These are phyloP conservation scores for Colletotrichum brevisporum DNA, from an alignment of 2,329 filamentous ascomycete genomes.

Conservation along the genomic window DNA sequence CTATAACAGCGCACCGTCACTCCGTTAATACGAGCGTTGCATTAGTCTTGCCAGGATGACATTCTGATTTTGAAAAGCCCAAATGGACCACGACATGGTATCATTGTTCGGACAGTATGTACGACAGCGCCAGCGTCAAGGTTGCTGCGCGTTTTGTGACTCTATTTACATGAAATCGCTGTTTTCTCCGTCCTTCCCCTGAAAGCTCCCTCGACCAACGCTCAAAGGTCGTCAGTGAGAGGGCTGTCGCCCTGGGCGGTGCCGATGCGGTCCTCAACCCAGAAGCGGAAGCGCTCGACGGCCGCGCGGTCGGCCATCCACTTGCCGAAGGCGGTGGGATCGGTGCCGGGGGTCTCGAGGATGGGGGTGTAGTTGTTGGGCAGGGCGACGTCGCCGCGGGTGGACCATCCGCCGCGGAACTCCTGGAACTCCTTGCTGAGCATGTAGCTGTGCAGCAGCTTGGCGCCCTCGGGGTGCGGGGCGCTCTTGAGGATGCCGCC, in stretches of 20 bases:
- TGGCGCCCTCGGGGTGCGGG: conserved; percentile 64
- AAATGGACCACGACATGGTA: neutral
- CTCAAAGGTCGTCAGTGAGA: conserved; percentile 39
- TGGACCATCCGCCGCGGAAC: conserved; percentile 48
- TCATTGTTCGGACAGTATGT: conserved; percentile 5
- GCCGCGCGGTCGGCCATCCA: conserved; percentile 58
- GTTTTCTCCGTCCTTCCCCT: too few species aligned
- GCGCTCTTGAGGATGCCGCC: conserved; percentile 64
- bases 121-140: neutral
- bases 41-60: too few species aligned
- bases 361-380: conserved; percentile 48
- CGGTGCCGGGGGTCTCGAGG: conserved; percentile 50
- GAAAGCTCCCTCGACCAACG: neutral
- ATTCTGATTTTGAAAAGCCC: too few species aligned
- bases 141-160: neutral
- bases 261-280: conserved; percentile 58
- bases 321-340: conserved; percentile 54
- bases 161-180: conserved; percentile 4
- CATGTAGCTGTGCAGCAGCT: conserved; percentile 63
- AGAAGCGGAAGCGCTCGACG: conserved; percentile 59
- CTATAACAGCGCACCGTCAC: too few species aligned
- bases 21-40: too few species aligned
- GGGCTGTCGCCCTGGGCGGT: conserved; percentile 58
- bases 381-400: conserved; percentile 51
- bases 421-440: conserved; percentile 58